phyloP scores from a whole-genome alignment of 768 basidiomycete species.

The Trametes cubensis region DNA sequence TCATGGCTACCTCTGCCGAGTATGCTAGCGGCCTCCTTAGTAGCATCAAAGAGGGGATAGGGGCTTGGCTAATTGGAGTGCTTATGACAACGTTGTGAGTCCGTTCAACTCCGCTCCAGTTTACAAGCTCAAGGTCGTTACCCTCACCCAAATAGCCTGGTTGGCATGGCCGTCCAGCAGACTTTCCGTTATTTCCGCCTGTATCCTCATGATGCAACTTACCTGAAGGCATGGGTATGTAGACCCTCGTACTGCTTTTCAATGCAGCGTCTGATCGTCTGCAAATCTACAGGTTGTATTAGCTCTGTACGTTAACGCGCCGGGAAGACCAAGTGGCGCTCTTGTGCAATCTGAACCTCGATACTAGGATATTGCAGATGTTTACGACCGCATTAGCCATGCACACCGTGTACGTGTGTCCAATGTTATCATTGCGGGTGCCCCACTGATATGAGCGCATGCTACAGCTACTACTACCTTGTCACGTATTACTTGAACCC shows the following conservation, averaged over 20 bases:
- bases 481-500: slow-evolving; percentile 5
- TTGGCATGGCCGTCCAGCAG: slow-evolving; percentile 6
- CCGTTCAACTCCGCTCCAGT: too few relatives aligned
- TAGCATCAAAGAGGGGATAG: too few relatives aligned
- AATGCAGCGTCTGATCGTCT: too few relatives aligned
- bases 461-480: slow-evolving; percentile 4
- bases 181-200: slow-evolving; percentile 7
- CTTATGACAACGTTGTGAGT: background rate
- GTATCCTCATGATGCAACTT: background rate
- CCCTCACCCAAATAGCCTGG: background rate
- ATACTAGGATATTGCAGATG: background rate
- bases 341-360: too few relatives aligned
- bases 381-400: background rate
- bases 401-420: background rate
- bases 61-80: too few relatives aligned
- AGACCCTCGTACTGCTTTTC: too few relatives aligned
- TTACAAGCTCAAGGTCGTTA: too few relatives aligned
- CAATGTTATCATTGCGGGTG: background rate
- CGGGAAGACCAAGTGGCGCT: too few relatives aligned
- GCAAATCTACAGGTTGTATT: background rate
- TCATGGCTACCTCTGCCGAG: too few relatives aligned
- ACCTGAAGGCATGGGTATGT: slow-evolving; percentile 3
- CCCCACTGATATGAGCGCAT: too few relatives aligned
- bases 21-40: too few relatives aligned
- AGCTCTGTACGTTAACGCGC: background rate